Percentiles rank a stretch among this genome's conserved stretches.
phyloP scores from a whole-genome alignment of 2,329 filamentous ascomycete species.

The Pezicula radicicola region DNA sequence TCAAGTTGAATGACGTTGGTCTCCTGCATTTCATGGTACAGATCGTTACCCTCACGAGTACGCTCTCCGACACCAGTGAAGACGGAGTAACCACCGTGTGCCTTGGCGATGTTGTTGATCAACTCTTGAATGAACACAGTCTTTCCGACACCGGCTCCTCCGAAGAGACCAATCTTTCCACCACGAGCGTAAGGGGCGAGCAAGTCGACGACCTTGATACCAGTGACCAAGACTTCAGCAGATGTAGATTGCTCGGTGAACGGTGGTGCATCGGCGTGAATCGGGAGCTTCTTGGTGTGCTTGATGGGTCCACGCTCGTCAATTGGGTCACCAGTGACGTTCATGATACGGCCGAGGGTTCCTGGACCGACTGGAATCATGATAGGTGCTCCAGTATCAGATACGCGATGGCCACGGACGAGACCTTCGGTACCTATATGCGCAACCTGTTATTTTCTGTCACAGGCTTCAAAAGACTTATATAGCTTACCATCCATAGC shows the following conservation, averaged over 20 bases:
- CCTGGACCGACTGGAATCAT: conserved; percentile 90
- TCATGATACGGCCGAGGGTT: conserved; percentile 98
- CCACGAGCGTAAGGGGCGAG: conserved; percentile 99
- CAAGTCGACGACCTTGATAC: conserved; percentile 99
- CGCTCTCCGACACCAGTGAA: conserved; percentile 99
- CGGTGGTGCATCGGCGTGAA: conserved; percentile 88
- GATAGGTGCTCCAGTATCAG: conserved; percentile 92
- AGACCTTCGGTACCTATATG: conserved; percentile 94
- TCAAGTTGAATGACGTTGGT: conserved; percentile 99
- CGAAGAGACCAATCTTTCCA: conserved; percentile 99
- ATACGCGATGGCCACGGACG: conserved; percentile 81
- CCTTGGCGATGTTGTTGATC: conserved; percentile 99
- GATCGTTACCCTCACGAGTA: conserved; percentile 99
- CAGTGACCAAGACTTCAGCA: conserved; percentile 95
- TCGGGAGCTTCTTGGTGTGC: conserved; percentile 80
- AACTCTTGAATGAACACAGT: conserved; percentile 99
- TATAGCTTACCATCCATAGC: conserved; percentile 91
- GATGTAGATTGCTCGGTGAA: conserved; percentile 96
- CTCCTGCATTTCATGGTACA: conserved; percentile 99
- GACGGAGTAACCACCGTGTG: conserved; percentile 99
- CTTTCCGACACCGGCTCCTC: conserved; percentile 99
- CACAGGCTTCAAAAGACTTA: conserved; percentile 4
- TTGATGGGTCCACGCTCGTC: conserved; percentile 99
- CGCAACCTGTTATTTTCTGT: conserved; percentile 18
- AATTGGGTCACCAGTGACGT: conserved; percentile 99